phyloP scores from a whole-genome alignment of 805 yeast species.

The fission yeast (Schizosaccharomyces pombe) region DNA sequence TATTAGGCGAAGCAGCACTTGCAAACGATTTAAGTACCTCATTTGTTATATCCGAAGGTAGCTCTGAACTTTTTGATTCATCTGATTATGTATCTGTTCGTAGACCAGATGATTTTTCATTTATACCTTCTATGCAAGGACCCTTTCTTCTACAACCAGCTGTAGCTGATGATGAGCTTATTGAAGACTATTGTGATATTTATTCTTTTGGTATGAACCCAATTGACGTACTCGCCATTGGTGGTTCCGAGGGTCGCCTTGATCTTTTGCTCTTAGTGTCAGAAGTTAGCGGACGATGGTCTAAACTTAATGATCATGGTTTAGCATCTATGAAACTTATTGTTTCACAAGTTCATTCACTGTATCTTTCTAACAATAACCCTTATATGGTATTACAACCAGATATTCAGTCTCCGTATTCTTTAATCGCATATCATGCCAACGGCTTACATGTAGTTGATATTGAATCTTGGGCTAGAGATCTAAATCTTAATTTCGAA shows the following conservation, averaged over 20 bases:
- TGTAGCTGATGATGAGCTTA: neutral
- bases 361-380: neutral
- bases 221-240: neutral
- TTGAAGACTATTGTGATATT: neutral
- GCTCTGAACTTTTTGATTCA: neutral
- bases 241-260: neutral
- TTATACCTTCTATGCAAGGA: neutral
- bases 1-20: neutral
- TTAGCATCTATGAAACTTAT: neutral
- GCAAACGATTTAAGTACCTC: neutral
- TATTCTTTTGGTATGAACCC: neutral
- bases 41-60: neutral
- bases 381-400: neutral
- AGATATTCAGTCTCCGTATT: neutral
- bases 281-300: neutral
- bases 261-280: neutral
- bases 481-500: neutral
- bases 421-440: neutral
- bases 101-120: neutral
- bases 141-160: constrained; percentile 2
- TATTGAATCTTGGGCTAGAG: neutral
- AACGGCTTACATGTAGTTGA: neutral
- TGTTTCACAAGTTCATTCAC: neutral
- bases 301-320: neutral
- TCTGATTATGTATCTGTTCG: neutral